Percentiles rank a stretch among this genome's conserved stretches.
Evolutionary conservation across 2,329 filamentous ascomycete genomes (phyloP).

Genomic region (Orbilia oligospora): DNA sequence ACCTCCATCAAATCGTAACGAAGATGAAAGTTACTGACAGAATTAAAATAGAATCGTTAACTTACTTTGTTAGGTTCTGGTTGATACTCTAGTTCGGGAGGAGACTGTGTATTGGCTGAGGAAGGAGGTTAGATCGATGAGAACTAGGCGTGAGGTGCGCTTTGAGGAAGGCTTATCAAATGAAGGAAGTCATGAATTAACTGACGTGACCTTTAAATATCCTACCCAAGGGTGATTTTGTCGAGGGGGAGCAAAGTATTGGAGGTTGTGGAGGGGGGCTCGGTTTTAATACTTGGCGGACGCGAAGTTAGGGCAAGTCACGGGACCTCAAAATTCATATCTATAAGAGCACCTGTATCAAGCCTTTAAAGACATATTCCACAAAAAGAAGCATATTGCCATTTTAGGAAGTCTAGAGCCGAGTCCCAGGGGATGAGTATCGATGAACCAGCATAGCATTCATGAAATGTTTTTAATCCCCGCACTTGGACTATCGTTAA

Average conservation of each 20-base stretch:
- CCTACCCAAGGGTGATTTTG: not conserved
- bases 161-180: not conserved
- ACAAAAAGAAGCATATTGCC: not conserved
- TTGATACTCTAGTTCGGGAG: not conserved
- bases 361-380: not conserved
- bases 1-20: too few species aligned
- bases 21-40: too few species aligned
- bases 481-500: not conserved
- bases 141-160: not conserved
- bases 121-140: not conserved
- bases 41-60: not conserved
- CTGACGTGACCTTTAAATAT: not conserved
- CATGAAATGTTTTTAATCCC: too few species aligned
- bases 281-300: too few species aligned
- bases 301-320: not conserved
- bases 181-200: not conserved
- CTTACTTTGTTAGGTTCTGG: not conserved
- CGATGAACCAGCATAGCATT: not conserved
- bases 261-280: too few species aligned
- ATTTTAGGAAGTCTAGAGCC: not conserved
- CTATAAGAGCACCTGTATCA: not conserved
- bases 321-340: not conserved
- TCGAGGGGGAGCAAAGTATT: not conserved
- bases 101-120: not conserved
- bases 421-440: not conserved